These are phyloP conservation scores for Leishmania turanica DNA, from an alignment of 208 protist species.

Conservation along the genomic window DNA sequence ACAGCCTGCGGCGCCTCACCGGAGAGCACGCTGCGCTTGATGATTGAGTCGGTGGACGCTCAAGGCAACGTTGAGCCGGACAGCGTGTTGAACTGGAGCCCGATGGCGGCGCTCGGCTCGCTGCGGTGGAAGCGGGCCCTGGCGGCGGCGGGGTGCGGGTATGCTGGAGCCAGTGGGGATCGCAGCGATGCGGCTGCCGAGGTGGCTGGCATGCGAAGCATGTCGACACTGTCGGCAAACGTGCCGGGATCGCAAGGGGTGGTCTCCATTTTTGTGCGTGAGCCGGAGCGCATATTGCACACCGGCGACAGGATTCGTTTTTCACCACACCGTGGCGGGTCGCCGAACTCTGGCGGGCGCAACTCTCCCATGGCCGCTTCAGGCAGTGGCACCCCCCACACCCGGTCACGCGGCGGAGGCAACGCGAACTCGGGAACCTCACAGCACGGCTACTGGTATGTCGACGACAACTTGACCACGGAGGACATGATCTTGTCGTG, in stretches of 20 bases:
- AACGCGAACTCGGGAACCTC: neutral
- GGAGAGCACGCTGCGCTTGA: constrained; percentile 6
- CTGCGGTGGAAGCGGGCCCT: constrained; percentile 7
- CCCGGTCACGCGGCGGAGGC: neutral
- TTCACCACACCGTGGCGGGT: constrained; percentile 1
- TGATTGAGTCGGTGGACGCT: constrained; percentile 24
- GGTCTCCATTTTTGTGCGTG: constrained; percentile 14
- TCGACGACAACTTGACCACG: constrained; percentile 38
- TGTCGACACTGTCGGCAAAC: neutral
- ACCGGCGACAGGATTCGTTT: constrained; percentile 48
- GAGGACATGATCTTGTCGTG: constrained; percentile 54
- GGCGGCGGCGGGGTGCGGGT: neutral
- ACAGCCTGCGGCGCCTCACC: neutral
- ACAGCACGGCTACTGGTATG: constrained; percentile 41
- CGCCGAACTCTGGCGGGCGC: neutral
- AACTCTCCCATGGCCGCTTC: neutral
- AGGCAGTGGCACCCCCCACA: neutral
- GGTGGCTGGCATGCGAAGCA: neutral
- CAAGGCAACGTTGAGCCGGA: constrained; percentile 26
- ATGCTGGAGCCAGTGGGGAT: neutral
- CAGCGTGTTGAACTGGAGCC: constrained; percentile 34
- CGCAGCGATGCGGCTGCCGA: neutral
- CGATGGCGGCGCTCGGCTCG: constrained; percentile 14
- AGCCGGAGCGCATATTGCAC: constrained; percentile 35
- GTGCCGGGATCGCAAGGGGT: neutral